Evolutionary conservation across 306 rosid genomes (phyloP).

Genomic region (Medicago arabica): DNA sequence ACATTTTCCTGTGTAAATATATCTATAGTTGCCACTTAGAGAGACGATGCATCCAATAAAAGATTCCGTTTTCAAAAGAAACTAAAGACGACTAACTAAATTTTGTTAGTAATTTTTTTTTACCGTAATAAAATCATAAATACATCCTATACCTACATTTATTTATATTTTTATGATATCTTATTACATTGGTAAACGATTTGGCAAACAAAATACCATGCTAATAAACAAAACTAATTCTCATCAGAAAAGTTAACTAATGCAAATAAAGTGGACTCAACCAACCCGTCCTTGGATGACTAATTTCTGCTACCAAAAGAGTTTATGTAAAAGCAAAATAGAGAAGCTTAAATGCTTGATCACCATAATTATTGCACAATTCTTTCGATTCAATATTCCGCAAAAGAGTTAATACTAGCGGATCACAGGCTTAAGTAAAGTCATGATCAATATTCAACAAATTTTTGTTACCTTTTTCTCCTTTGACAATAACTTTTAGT

Average conservation of each 20-base stretch:
- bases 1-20: no score
- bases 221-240: not conserved
- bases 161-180: no score
- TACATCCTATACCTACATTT: no score
- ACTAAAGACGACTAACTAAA: no score
- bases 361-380: not conserved
- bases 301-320: not conserved
- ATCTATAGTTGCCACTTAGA: no score
- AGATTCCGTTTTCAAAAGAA: no score
- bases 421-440: not conserved
- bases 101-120: no score
- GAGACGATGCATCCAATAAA: no score
- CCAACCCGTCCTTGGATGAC: not conserved
- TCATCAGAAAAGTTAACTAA: not conserved
- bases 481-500: not conserved
- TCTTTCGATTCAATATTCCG: not conserved
- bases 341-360: no score
- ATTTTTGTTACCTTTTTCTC: not conserved
- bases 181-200: no score
- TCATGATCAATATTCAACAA: not conserved
- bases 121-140: no score
- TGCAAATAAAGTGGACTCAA: not conserved
- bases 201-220: no score
- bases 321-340: not conserved
- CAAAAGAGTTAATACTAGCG: not conserved